Evolutionary conservation across 176 grass and related monocot genomes (phyloP), one percentile per base, ranked within the genome.

Genomic region (Ensete ventricosum): DNA sequence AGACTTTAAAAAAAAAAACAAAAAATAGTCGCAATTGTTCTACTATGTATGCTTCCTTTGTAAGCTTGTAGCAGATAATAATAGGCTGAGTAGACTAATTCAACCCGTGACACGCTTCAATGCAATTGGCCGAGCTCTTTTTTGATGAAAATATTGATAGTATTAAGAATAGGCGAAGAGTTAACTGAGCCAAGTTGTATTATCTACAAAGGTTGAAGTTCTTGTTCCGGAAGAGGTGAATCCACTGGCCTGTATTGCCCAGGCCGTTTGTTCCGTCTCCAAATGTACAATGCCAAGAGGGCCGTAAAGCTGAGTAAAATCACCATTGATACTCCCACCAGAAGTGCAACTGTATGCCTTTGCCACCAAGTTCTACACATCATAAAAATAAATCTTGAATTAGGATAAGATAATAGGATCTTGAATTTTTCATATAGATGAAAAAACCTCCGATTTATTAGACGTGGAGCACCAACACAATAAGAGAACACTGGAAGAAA

Each of bases 131-230:
- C 54, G 55, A 83, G 50, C 77, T 48, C 78, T 55, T 77, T 55
- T 77, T 23, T 3, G 52, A 74, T 65, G 52, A 83, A 34, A 76
- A 80, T 83, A 81, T 43, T 43, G 34, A 43, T 43, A 43, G 4
- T 43, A 87, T 69, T 69, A 89, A 89, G 80, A 83, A 89, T 89
- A 71, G 70, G 64, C 80, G 85, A 43, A 43, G 34, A 43, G 34
- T 77, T 65, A 53, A 54, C 65, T 73, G 29, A 43, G 62, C 51
- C 29, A 63, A 73, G 53, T 50, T 71, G 22, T 50, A 69, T 14
- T 13, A 60, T 85, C 81, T 84, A 99, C 78, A 95, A 84, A 2
- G 88, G 96, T 80, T 99, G 91, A 77, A 99, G 91, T 67, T 95
- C 96, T 83, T 99, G 91, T 83, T 95, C 96, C 71, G 88, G 87